These are phyloP conservation scores for Exutisphaerella laricina DNA, from an alignment of 2,329 filamentous ascomycete genomes.

Conservation along the genomic window DNA sequence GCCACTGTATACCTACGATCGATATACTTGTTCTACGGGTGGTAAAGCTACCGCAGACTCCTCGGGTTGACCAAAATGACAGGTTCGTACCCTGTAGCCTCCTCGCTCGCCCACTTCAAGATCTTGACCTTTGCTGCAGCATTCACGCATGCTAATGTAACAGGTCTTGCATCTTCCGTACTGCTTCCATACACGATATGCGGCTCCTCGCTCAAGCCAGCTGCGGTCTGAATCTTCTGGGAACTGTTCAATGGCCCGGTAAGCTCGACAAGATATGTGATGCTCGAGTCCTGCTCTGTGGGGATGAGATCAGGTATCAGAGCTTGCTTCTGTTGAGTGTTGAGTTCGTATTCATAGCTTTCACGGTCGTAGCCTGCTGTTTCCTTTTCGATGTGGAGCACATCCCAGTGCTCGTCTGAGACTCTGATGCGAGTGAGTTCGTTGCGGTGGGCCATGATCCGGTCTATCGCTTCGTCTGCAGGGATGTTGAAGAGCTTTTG, in stretches of 20 bases:
- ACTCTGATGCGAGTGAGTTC: slow-evolving; percentile 33
- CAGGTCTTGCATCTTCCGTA: slow-evolving; percentile 23
- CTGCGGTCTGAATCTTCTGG: slow-evolving; percentile 27
- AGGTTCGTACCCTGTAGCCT: slow-evolving; percentile 24
- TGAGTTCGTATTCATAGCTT: slow-evolving; percentile 37
- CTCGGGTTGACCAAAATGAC: slow-evolving; percentile 24
- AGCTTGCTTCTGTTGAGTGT: slow-evolving; percentile 27
- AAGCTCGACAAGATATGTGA: slow-evolving; percentile 31
- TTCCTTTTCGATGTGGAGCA: slow-evolving; percentile 30
- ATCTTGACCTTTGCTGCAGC: slow-evolving; percentile 23
- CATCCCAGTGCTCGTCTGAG: slow-evolving; percentile 35
- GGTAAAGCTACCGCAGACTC: too few relatives aligned
- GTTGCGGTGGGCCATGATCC: slow-evolving; percentile 32
- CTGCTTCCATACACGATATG: slow-evolving; percentile 23
- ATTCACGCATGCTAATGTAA: slow-evolving; percentile 30
- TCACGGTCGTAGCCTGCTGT: slow-evolving; percentile 35
- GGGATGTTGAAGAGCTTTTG: slow-evolving; percentile 33
- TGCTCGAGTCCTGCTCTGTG: slow-evolving; percentile 11
- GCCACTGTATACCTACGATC: too few relatives aligned
- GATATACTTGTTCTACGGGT: too few relatives aligned
- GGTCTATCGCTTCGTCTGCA: slow-evolving; percentile 29
- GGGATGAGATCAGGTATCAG: slow-evolving; percentile 20
- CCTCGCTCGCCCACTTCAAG: slow-evolving; percentile 19
- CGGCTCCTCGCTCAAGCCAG: slow-evolving; percentile 24
- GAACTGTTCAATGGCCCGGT: slow-evolving; percentile 25